Percentiles rank a stretch among this genome's conserved stretches.
These are phyloP conservation scores for Calcarisporium arbuscula DNA, from an alignment of 2,329 filamentous ascomycete genomes.

Conservation along the genomic window DNA sequence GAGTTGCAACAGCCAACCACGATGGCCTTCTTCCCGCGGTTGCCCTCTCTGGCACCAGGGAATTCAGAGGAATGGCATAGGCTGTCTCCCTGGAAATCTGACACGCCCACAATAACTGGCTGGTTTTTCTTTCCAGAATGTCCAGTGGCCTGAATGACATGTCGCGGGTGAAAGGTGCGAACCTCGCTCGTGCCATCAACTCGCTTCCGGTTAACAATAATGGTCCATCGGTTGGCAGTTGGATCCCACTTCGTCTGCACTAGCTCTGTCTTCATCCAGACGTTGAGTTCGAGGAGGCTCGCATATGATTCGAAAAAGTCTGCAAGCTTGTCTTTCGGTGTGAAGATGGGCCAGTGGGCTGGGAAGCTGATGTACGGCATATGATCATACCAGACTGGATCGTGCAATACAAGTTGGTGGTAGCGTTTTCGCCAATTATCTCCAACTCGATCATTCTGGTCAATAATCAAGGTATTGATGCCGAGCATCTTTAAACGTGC, in stretches of 20 bases:
- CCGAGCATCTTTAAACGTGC: constrained; percentile 55
- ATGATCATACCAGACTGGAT: constrained; percentile 56
- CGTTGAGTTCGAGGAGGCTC: constrained; percentile 58
- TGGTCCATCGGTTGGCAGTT: constrained; percentile 43
- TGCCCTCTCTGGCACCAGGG: constrained; percentile 39
- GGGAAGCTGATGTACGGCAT: constrained; percentile 62
- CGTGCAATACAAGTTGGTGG: constrained; percentile 60
- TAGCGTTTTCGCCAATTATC: constrained; percentile 61
- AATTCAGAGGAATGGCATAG: constrained; percentile 59
- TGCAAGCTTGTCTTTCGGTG: constrained; percentile 64
- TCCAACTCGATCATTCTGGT: constrained; percentile 50
- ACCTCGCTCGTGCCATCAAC: constrained; percentile 41
- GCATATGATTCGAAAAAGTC: constrained; percentile 65
- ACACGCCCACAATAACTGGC: constrained; percentile 50
- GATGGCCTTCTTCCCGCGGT: constrained; percentile 52
- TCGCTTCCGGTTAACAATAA: constrained; percentile 44
- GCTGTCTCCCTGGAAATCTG: constrained; percentile 51
- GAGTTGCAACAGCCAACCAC: constrained; percentile 66
- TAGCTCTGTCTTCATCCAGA: constrained; percentile 53
- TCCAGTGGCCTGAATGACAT: constrained; percentile 62
- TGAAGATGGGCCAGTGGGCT: constrained; percentile 60
- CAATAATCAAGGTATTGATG: constrained; percentile 50
- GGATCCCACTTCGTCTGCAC: constrained; percentile 44
- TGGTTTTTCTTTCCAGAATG: constrained; percentile 61
- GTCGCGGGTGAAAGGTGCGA: constrained; percentile 52